Base-by-base conservation (phyloP, 225 moss, liverwort and hornwort genomes). In the Neckera pumila region DNA sequence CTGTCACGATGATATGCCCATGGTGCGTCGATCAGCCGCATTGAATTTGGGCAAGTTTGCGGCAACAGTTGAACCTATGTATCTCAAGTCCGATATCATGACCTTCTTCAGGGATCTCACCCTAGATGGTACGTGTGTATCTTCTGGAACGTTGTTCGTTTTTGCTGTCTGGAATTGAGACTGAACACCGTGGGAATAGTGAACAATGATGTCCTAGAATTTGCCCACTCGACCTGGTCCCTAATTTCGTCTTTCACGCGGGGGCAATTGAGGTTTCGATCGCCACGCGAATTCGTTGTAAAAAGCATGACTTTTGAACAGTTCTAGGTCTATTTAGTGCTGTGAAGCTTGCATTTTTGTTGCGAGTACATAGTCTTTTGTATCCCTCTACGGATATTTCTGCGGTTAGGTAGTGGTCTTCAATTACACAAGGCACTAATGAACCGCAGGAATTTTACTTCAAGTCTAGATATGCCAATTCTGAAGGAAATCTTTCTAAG, bases 1-100 rank as follows among this genome's bases (percentile, higher is more conserved):
- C 56, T 98, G 98, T 89, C 98, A 97, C 74, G 98, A 98, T 89
- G 98, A 98, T 82, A 98, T 98, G 98, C 98, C 98, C 59, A 97
- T 97, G 98, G 98, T 98, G 86, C 96, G 98, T 82, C 92, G 98
- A 90, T 98, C 98, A 86, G 96, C 96, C 86, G 98, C 97, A 57
- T 84, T 96, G 88, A 98, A 97, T 92, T 95, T 98, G 88, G 98
- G 98, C 79, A 98, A 98, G 92, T 97, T 98, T 91, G 98, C 97
- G 77, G 95, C 96, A 67, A 97, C 96, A 38, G 97, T 98, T 63
- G 98, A 98, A 90, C 91, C 98, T 36, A 91, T 91, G 80, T 95
- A 97, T 86, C 90, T 98, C 73, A 98, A 98, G 93, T 81, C 95
- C 36, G 98, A 98, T 81, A 97, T 98, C 51, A 97, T 98, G 98